These are phyloP conservation scores for Mycotypha africana DNA, from an alignment of 371 early-diverging fungal species.

Conservation along the genomic window DNA sequence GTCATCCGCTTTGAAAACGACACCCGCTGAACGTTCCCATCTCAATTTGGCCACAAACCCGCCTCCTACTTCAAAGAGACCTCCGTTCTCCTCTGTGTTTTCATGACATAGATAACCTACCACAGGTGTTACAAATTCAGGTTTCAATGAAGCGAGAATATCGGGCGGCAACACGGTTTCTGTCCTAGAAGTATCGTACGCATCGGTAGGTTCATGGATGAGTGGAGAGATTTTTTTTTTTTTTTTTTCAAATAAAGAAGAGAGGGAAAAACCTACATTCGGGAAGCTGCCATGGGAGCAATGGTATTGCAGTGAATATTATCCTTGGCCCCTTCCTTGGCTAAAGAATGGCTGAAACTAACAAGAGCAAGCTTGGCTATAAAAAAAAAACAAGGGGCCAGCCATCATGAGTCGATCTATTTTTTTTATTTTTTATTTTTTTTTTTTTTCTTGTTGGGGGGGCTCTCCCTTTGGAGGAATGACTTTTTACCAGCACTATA, in stretches of 20 bases:
- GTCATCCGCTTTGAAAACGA: conserved; percentile 88
- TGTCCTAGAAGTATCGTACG: conserved; percentile 27
- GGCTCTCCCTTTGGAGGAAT: too few relatives aligned
- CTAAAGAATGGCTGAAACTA: conserved; percentile 87
- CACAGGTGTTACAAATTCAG: conserved; percentile 95
- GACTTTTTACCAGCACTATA: conserved; percentile 64
- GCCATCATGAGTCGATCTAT: background rate
- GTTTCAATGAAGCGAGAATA: conserved; percentile 87
- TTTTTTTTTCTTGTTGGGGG: background rate
- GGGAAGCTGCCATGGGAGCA: conserved; percentile 96
- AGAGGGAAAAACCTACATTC: conserved; percentile 73
- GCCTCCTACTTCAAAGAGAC: conserved; percentile 91
- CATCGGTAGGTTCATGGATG: background rate
- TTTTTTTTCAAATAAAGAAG: too few relatives aligned
- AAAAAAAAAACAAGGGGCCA: background rate
- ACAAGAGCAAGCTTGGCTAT: conserved; percentile 91
- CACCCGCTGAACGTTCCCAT: conserved; percentile 90
- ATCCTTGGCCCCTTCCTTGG: conserved; percentile 91
- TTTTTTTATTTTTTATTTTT: too few relatives aligned
- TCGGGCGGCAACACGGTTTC: conserved; percentile 95
- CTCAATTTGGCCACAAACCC: conserved; percentile 92
- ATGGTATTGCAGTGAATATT: conserved; percentile 91
- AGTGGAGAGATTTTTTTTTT: background rate
- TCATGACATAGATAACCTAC: conserved; percentile 94
- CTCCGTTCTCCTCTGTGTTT: conserved; percentile 78